phyloP scores from a whole-genome alignment of 495 filamentous ascomycete species.

The Jackrogersella minutella region DNA sequence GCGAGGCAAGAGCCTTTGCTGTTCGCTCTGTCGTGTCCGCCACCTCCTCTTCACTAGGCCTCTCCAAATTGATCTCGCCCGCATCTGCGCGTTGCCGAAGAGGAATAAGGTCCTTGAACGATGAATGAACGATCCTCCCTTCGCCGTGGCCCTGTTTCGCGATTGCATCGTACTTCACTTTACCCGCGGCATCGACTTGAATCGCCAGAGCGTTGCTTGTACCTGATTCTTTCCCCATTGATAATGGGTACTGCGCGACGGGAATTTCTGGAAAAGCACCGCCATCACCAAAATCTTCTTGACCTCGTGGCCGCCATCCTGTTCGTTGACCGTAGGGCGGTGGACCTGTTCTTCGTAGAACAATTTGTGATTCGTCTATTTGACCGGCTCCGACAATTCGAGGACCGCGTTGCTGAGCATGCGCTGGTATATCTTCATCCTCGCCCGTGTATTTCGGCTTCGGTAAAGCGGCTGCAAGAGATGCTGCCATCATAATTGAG shows the following conservation, averaged over 20 bases:
- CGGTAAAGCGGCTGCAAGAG: constrained; percentile 82
- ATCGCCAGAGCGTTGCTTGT: constrained; percentile 89
- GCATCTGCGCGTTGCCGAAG: constrained; percentile 92
- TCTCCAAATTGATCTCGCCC: constrained; percentile 88
- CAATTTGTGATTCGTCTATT: constrained; percentile 85
- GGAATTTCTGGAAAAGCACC: constrained; percentile 93
- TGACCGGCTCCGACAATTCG: constrained; percentile 79
- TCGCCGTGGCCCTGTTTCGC: constrained; percentile 87
- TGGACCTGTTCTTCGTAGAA: constrained; percentile 65
- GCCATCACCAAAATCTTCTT: constrained; percentile 96
- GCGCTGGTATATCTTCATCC: constrained; percentile 77
- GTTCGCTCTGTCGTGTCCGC: constrained; percentile 84
- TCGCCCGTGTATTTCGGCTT: constrained; percentile 90
- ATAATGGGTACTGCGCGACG: constrained; percentile 92
- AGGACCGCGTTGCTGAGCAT: constrained; percentile 77
- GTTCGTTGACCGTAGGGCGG: constrained; percentile 64
- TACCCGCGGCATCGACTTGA: constrained; percentile 89
- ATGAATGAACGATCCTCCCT: constrained; percentile 86
- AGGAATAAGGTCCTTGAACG: constrained; percentile 96
- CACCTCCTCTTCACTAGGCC: constrained; percentile 86
- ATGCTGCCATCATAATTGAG: constrained; percentile 64
- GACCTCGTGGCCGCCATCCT: constrained; percentile 86
- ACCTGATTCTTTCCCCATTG: constrained; percentile 83
- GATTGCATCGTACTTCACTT: constrained; percentile 96
- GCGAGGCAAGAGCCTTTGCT: constrained; percentile 77